A percentile compares a stretch with the other conserved stretches of the same genome.
Conservation (phyloP, 345 rosid genomes). For the Acer negundo region DNA sequence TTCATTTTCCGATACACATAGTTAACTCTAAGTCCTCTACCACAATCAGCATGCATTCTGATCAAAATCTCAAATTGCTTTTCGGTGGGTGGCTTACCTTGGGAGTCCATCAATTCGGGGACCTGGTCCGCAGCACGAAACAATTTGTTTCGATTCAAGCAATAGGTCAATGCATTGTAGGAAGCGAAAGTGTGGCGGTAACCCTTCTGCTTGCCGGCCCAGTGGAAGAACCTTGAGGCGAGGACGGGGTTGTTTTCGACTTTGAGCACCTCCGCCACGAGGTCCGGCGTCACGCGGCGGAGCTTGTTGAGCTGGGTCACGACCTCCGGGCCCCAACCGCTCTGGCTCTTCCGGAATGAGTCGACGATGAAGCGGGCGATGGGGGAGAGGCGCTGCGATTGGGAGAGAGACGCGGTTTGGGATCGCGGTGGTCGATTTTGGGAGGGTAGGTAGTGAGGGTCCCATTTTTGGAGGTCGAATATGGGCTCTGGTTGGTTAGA, state of each 20-base stretch:
- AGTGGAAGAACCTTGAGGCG: constrained; percentile 85
- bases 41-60: constrained; percentile 86
- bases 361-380: constrained; percentile 82
- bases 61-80: constrained; percentile 92
- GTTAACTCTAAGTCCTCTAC: constrained; percentile 76
- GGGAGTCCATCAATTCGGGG: constrained; percentile 84
- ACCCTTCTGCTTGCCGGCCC: constrained; percentile 96
- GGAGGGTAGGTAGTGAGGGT: constrained; percentile 44
- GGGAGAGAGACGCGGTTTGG: constrained; percentile 31
- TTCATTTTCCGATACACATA: constrained; percentile 90
- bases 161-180: constrained; percentile 91
- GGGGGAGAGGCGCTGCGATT: constrained; percentile 64
- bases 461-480: constrained; percentile 75
- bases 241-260: constrained; percentile 49
- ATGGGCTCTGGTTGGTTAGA: constrained; percentile 37
- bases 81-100: constrained; percentile 76
- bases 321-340: constrained; percentile 67
- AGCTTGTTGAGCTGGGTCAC: constrained; percentile 76
- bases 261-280: constrained; percentile 81
- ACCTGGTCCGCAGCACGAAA: constrained; percentile 88
- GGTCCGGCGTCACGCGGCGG: constrained; percentile 81
- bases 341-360: constrained; percentile 59
- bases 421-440: constrained; percentile 28
- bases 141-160: constrained; percentile 60
- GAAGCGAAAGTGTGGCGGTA: constrained; percentile 67